phyloP scores from a whole-genome alignment of 352 stramenopile genomes.

The Globisporangium camurandrum region DNA sequence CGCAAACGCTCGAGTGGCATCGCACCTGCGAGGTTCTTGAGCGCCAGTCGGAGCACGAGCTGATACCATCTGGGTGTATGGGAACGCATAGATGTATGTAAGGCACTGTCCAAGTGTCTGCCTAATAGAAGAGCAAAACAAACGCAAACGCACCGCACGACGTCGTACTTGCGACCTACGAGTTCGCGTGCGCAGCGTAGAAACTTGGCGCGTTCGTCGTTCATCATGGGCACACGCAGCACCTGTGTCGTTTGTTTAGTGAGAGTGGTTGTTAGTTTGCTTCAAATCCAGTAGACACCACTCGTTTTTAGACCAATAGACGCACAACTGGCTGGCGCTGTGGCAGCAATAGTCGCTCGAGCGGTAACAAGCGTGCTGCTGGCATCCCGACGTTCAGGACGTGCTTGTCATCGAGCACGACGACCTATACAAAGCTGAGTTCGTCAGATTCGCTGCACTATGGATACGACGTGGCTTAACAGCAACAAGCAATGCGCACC shows the following conservation, averaged over 20 bases:
- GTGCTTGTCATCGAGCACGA: slow-evolving; percentile 50
- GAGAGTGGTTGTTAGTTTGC: too few relatives aligned
- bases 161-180: slow-evolving; percentile 55
- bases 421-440: slow-evolving; percentile 22
- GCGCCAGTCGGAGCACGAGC: slow-evolving; percentile 42
- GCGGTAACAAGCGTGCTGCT: slow-evolving; percentile 39
- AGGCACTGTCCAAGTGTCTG: not conserved
- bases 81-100: too few relatives aligned
- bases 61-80: slow-evolving; percentile 41
- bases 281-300: too few relatives aligned
- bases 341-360: slow-evolving; percentile 55
- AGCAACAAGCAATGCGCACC: slow-evolving; percentile 12
- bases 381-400: slow-evolving; percentile 67
- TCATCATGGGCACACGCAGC: slow-evolving; percentile 37
- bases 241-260: too few relatives aligned
- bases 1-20: slow-evolving; percentile 38
- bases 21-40: slow-evolving; percentile 38
- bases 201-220: slow-evolving; percentile 40
- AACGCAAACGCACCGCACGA: slow-evolving; percentile 31
- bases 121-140: not conserved
- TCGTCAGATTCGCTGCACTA: not conserved
- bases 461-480: not conserved
- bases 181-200: slow-evolving; percentile 53
- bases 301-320: not conserved
- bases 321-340: slow-evolving; percentile 63